phyloP scores from a whole-genome alignment of 2,329 filamentous ascomycete genomes.

The Byssoonygena ceratinophila region DNA sequence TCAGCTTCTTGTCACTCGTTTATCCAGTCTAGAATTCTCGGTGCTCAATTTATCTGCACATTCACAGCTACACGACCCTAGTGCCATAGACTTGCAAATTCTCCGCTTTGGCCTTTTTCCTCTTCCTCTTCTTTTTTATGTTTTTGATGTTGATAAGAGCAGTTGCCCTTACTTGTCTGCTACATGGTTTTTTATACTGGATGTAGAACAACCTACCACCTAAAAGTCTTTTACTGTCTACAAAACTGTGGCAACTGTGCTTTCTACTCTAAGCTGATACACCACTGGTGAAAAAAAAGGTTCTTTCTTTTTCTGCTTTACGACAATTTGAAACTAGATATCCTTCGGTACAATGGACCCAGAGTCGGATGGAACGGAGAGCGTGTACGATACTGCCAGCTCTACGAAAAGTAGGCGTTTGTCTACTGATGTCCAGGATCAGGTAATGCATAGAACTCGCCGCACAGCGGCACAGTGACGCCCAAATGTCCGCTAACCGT shows the following conservation, averaged over 20 bases:
- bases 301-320: neutral
- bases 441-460: neutral
- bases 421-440: neutral
- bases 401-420: slow-evolving; percentile 6
- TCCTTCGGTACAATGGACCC: neutral
- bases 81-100: neutral
- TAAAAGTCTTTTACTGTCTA: neutral
- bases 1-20: slow-evolving; percentile 2
- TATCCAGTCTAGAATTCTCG: neutral
- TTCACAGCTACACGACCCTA: neutral
- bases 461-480: neutral
- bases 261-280: no score
- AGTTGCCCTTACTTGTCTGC: neutral
- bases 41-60: neutral
- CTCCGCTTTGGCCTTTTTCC: neutral
- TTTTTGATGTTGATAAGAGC: neutral
- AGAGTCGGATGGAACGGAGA: slow-evolving; percentile 6
- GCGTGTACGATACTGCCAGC: slow-evolving; percentile 11
- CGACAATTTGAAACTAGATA: neutral
- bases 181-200: neutral
- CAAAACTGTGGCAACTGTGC: neutral
- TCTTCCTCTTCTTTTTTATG: no score
- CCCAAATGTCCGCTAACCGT: neutral
- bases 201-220: neutral
- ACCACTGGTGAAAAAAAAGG: neutral